phyloP scores from a whole-genome alignment of 1,284 basidiomycete species.

The Sanguinoderma infundibulare region DNA sequence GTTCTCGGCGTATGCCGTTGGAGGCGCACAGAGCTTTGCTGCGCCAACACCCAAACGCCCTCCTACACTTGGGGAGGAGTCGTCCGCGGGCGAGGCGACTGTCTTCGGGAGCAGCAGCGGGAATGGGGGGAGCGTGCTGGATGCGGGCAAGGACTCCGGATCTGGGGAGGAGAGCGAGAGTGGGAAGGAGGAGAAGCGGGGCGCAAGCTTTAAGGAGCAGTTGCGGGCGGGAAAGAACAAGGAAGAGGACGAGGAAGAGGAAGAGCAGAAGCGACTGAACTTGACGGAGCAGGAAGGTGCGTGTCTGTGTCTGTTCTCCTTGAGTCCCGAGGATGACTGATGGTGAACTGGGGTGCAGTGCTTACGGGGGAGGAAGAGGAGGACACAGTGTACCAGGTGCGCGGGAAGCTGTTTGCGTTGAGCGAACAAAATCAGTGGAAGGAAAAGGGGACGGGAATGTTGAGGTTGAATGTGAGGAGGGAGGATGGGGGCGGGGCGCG shows the following conservation, averaged over 20 bases:
- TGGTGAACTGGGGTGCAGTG: slow-evolving; percentile 49
- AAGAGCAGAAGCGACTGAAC: slow-evolving; percentile 50
- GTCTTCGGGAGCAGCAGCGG: slow-evolving; percentile 24
- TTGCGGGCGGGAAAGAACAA: slow-evolving; percentile 53
- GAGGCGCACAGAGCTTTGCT: slow-evolving; percentile 53
- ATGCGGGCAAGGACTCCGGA: slow-evolving; percentile 18
- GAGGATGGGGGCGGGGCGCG: slow-evolving; percentile 75
- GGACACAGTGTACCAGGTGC: slow-evolving; percentile 81
- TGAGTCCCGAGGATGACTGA: not conserved
- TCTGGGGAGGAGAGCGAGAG: slow-evolving; percentile 26
- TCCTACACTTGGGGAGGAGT: slow-evolving; percentile 32
- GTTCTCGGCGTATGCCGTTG: slow-evolving; percentile 63
- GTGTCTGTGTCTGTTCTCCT: slow-evolving; percentile 27
- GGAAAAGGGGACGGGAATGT: slow-evolving; percentile 84
- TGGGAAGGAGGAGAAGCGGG: slow-evolving; percentile 23
- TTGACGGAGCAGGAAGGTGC: slow-evolving; percentile 76
- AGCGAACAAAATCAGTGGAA: slow-evolving; percentile 78
- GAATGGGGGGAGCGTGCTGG: slow-evolving; percentile 9
- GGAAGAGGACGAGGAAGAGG: slow-evolving; percentile 50
- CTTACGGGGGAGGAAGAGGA: slow-evolving; percentile 94
- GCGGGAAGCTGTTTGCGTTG: slow-evolving; percentile 85
- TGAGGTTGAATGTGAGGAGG: slow-evolving; percentile 81
- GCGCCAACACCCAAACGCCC: slow-evolving; percentile 54
- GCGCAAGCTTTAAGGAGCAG: slow-evolving; percentile 58
- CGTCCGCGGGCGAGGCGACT: slow-evolving; percentile 14